phyloP scores from a whole-genome alignment of 352 stramenopile species.

The Phytophthora parvispora region DNA sequence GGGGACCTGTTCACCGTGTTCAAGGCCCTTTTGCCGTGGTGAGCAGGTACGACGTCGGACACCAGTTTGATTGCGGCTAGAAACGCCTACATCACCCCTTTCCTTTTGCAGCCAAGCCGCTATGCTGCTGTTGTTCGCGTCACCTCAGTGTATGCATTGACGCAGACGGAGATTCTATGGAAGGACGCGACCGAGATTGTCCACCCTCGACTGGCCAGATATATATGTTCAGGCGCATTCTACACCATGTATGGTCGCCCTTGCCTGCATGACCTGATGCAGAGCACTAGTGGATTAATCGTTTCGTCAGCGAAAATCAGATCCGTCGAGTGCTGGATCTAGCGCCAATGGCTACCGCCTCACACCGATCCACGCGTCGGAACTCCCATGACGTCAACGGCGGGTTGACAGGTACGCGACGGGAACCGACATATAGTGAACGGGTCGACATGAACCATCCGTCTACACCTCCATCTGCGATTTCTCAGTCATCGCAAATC shows the following conservation, averaged over 20 bases:
- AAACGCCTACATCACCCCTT: not conserved
- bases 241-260: not conserved
- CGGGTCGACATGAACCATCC: not conserved
- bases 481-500: not conserved
- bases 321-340: not conserved
- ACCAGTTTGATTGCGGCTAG: not conserved
- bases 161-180: not conserved
- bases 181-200: not conserved
- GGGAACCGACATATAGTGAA: not conserved
- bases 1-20: not conserved
- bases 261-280: slow-evolving; percentile 9
- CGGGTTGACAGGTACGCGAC: not conserved
- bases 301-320: not conserved
- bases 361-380: not conserved
- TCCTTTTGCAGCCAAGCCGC: not conserved
- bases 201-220: not conserved
- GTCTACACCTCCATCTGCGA: not conserved
- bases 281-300: slow-evolving; percentile 5
- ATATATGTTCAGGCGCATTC: slow-evolving; percentile 5
- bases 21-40: not conserved
- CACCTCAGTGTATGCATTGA: not conserved
- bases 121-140: slow-evolving; percentile 3
- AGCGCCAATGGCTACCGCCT: not conserved
- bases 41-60: not conserved
- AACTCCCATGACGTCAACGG: not conserved